Percentiles rank a stretch among this genome's conserved stretches.
These are phyloP conservation scores for Tricholoma hemisulphureum DNA, from an alignment of 768 basidiomycete species.

Conservation along the genomic window DNA sequence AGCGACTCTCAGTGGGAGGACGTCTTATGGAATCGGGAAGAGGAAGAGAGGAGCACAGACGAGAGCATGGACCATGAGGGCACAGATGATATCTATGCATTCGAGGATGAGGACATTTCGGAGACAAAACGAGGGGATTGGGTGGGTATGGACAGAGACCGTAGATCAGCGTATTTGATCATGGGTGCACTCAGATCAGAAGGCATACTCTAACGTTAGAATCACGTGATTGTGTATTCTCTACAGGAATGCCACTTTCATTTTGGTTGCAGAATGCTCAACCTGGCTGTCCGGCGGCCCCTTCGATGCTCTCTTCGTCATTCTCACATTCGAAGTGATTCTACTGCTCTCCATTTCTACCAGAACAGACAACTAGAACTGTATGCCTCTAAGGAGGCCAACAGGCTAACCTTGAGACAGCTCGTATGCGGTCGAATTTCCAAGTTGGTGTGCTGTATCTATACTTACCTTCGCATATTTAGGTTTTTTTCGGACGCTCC, in stretches of 20 bases:
- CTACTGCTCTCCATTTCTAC: constrained; percentile 65
- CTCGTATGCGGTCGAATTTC: constrained; percentile 49
- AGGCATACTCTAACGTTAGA: constrained; percentile 50
- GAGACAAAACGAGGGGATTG: constrained; percentile 61
- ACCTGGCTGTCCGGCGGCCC: constrained; percentile 6
- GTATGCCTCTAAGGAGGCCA: constrained; percentile 72
- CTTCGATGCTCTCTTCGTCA: constrained; percentile 1
- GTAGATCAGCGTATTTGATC: constrained; percentile 75
- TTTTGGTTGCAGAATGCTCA: constrained; percentile 12
- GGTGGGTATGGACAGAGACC: constrained; percentile 75
- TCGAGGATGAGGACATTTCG: constrained; percentile 55
- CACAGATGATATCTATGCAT: constrained; percentile 59
- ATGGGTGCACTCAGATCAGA: constrained; percentile 75
- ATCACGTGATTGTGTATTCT: background rate
- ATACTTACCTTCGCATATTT: background rate
- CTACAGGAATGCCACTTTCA: constrained; percentile 3
- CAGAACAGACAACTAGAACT: constrained; percentile 80
- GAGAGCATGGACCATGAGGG: constrained; percentile 20
- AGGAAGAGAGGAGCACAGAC: constrained; percentile 43
- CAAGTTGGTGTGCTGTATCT: background rate
- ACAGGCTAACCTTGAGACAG: constrained; percentile 73
- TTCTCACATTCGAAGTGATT: constrained; percentile 13
- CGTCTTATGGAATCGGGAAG: constrained; percentile 72
- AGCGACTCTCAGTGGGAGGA: constrained; percentile 81
- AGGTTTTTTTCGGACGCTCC: constrained; percentile 86